Conservation (phyloP, 495 filamentous ascomycete genomes). For the Xylaria intraflava region DNA sequence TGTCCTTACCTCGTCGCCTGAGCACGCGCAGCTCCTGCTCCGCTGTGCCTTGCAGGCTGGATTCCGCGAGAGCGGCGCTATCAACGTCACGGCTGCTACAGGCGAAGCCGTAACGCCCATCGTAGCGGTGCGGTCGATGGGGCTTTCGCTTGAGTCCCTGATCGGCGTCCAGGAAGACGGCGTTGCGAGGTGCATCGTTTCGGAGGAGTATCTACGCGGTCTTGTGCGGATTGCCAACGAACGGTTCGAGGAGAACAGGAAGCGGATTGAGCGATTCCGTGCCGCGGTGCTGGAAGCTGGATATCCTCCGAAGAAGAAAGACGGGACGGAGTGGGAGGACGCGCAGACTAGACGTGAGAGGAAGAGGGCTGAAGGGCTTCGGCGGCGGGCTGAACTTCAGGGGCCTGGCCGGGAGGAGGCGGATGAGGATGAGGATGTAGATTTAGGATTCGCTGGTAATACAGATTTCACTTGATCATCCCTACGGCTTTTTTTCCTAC, state of each 20-base stretch:
- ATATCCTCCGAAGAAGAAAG: constrained; percentile 18
- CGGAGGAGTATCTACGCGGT: constrained; percentile 53
- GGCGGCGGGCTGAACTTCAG: constrained; percentile 33
- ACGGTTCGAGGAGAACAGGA: constrained; percentile 65
- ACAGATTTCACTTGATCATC: constrained; percentile 17
- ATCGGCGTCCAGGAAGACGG: constrained; percentile 53
- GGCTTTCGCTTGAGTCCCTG: constrained; percentile 70
- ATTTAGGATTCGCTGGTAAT: constrained; percentile 19
- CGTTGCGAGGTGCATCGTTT: constrained; percentile 36
- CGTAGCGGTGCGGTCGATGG: constrained; percentile 75
- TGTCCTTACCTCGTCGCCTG: constrained; percentile 63
- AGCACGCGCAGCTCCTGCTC: constrained; percentile 65
- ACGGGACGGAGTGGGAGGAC: constrained; percentile 49
- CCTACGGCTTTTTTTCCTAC: background rate
- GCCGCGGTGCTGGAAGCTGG: constrained; percentile 31
- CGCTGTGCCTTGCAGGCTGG: constrained; percentile 70
- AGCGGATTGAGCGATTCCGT: constrained; percentile 60
- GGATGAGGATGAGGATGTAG: constrained; percentile 5
- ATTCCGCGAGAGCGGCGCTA: constrained; percentile 81
- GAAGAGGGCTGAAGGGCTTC: constrained; percentile 56
- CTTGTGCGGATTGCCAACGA: constrained; percentile 66
- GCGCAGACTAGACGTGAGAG: constrained; percentile 49
- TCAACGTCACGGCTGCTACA: constrained; percentile 39
- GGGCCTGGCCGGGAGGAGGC: constrained; percentile 15
- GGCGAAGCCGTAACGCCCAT: constrained; percentile 52